Conservation (phyloP, 2,329 filamentous ascomycete genomes). For the Fusarium gaditjirri region DNA sequence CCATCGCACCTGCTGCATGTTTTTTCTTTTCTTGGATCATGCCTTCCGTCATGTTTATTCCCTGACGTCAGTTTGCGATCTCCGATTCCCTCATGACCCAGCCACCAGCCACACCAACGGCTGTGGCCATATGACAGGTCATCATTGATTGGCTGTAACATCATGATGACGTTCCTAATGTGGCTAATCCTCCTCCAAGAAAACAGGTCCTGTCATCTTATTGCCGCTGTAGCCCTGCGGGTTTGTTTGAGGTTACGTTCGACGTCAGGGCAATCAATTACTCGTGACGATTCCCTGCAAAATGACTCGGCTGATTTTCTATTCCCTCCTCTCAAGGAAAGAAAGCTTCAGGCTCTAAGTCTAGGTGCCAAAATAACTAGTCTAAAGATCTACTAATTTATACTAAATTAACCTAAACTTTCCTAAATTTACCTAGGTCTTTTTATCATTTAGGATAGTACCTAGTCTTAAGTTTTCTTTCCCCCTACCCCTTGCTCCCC, state of each 20-base stretch:
- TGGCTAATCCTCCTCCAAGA: slow-evolving; percentile 13
- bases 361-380: no score
- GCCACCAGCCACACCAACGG: slow-evolving; percentile 23
- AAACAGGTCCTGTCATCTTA: slow-evolving; percentile 30
- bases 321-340: background rate
- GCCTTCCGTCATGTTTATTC: slow-evolving; percentile 22
- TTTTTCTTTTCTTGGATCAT: slow-evolving; percentile 5
- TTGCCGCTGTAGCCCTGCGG: slow-evolving; percentile 27
- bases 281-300: slow-evolving; percentile 22
- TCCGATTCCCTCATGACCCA: slow-evolving; percentile 32
- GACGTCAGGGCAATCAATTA: slow-evolving; percentile 27
- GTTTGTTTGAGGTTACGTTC: slow-evolving; percentile 29
- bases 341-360: no score
- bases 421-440: no score
- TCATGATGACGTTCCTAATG: slow-evolving; percentile 21
- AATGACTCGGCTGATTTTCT: slow-evolving; percentile 23
- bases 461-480: no score
- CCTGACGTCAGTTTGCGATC: slow-evolving; percentile 36
- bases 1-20: slow-evolving; percentile 3
- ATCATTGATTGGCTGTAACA: slow-evolving; percentile 8
- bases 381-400: no score
- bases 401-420: no score
- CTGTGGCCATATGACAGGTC: slow-evolving; percentile 18
- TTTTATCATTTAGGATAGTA: no score
- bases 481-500: no score